A percentile compares a stretch with the other conserved stretches of the same genome.
phyloP scores from a whole-genome alignment of 345 rosid genomes.

The Eucalyptus cloeziana region DNA sequence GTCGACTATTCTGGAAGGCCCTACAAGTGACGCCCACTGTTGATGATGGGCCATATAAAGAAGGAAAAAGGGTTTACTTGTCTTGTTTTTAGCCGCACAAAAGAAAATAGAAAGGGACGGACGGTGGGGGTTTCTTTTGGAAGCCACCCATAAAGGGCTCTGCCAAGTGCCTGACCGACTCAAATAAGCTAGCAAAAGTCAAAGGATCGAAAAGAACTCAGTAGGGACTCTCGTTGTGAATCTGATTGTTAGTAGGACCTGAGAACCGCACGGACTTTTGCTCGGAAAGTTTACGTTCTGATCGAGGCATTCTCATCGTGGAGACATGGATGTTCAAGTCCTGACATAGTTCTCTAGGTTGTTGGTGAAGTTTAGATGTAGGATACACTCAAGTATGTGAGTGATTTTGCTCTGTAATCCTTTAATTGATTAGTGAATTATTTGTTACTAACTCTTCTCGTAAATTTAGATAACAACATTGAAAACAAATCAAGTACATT shows the following conservation, averaged over 20 bases:
- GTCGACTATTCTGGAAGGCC: neutral
- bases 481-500: accelerated
- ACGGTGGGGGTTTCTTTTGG: neutral
- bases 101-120: neutral
- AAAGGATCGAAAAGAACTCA: neutral
- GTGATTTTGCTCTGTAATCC: accelerated
- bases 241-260: neutral
- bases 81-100: neutral
- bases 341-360: accelerated
- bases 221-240: neutral
- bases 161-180: neutral
- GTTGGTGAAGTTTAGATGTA: accelerated
- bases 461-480: too few species aligned
- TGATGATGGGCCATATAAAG: neutral
- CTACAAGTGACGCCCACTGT: neutral
- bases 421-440: accelerated
- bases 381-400: accelerated
- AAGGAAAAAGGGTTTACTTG: neutral
- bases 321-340: neutral
- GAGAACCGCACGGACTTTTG: neutral
- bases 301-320: neutral
- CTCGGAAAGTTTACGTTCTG: neutral
- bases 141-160: neutral
- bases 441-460: accelerated
- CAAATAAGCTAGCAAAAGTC: neutral